These are phyloP conservation scores for Gossypium raimondii DNA, from an alignment of 345 rosid genomes.

Conservation along the genomic window DNA sequence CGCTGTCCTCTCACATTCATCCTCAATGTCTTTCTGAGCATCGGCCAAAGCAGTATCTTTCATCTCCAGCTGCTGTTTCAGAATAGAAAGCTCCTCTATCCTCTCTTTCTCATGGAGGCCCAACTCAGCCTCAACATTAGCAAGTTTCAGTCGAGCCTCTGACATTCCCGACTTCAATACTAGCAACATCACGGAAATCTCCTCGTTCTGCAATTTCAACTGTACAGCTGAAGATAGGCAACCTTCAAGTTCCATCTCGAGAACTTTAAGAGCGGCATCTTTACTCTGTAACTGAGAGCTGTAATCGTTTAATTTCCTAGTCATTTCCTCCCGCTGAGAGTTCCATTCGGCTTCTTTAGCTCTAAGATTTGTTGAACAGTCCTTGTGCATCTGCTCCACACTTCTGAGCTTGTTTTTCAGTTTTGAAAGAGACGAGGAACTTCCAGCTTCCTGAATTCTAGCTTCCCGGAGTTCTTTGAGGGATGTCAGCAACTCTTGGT, in stretches of 20 bases:
- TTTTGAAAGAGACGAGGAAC: slow-evolving; percentile 52
- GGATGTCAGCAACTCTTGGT: slow-evolving; percentile 52
- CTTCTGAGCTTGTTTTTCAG: slow-evolving; percentile 57
- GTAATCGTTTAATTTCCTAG: slow-evolving; percentile 36
- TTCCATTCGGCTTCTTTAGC: slow-evolving; percentile 82
- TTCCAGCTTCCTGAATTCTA: slow-evolving; percentile 53
- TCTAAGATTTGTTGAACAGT: slow-evolving; percentile 52
- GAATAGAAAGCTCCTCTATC: slow-evolving; percentile 37
- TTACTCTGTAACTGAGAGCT: slow-evolving; percentile 44
- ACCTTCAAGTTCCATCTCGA: slow-evolving; percentile 51
- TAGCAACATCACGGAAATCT: slow-evolving; percentile 51
- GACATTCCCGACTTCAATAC: slow-evolving; percentile 52
- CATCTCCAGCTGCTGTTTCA: slow-evolving; percentile 55
- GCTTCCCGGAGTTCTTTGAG: slow-evolving; percentile 69
- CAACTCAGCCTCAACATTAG: slow-evolving; percentile 31
- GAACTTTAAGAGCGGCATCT: slow-evolving; percentile 37
- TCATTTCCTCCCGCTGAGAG: slow-evolving; percentile 45
- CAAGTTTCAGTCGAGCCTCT: slow-evolving; percentile 50
- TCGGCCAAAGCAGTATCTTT: slow-evolving; percentile 43
- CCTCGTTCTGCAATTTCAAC: slow-evolving; percentile 63
- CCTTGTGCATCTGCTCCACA: slow-evolving; percentile 60
- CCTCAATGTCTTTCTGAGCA: slow-evolving; percentile 37
- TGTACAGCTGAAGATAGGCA: slow-evolving; percentile 34
- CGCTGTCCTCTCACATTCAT: slow-evolving; percentile 31
- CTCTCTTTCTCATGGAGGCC: slow-evolving; percentile 33